A percentile compares a stretch with the other conserved stretches of the same genome.
These are phyloP conservation scores for Chernovozyma aurita DNA, from an alignment of 1,139 yeast species.

Conservation along the genomic window DNA sequence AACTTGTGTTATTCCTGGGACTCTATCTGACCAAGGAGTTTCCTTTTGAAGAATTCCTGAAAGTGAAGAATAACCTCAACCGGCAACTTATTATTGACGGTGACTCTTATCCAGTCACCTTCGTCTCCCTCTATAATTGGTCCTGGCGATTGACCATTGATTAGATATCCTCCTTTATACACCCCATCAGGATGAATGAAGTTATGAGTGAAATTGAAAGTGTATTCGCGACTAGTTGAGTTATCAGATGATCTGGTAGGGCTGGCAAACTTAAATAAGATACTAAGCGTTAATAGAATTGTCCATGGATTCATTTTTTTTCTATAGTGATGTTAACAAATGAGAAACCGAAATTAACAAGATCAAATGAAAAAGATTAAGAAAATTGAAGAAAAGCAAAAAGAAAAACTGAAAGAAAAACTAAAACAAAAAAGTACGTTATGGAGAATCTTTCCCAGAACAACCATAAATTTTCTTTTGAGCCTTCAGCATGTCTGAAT, in stretches of 20 bases:
- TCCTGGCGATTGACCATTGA: constrained; percentile 35
- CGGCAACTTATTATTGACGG: constrained; percentile 22
- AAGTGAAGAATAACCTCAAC: constrained; percentile 40
- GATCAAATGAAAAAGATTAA: too few relatives aligned
- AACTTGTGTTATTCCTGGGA: constrained; percentile 38
- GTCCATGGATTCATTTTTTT: too few relatives aligned
- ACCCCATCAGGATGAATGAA: constrained; percentile 5
- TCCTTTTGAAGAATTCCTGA: constrained; percentile 43
- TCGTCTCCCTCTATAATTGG: constrained; percentile 31
- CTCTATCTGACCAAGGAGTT: constrained; percentile 40
- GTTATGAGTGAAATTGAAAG: constrained; percentile 2
- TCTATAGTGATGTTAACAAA: too few relatives aligned
- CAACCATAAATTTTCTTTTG: too few relatives aligned
- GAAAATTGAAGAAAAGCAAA: too few relatives aligned
- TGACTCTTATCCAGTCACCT: constrained; percentile 30
- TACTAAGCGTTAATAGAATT: too few relatives aligned
- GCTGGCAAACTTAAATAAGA: too few relatives aligned
- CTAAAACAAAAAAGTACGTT: too few relatives aligned
- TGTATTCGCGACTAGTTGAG: neutral
- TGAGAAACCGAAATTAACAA: too few relatives aligned
- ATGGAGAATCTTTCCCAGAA: too few relatives aligned
- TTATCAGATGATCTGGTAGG: neutral
- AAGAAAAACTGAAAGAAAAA: too few relatives aligned
- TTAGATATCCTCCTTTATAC: constrained; percentile 15
- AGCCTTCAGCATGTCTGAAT: too few relatives aligned